Percentiles rank a stretch among this genome's conserved stretches.
These are phyloP conservation scores for Dimargaris cristalligena DNA, from an alignment of 192 early-diverging fungal species.

Conservation along the genomic window DNA sequence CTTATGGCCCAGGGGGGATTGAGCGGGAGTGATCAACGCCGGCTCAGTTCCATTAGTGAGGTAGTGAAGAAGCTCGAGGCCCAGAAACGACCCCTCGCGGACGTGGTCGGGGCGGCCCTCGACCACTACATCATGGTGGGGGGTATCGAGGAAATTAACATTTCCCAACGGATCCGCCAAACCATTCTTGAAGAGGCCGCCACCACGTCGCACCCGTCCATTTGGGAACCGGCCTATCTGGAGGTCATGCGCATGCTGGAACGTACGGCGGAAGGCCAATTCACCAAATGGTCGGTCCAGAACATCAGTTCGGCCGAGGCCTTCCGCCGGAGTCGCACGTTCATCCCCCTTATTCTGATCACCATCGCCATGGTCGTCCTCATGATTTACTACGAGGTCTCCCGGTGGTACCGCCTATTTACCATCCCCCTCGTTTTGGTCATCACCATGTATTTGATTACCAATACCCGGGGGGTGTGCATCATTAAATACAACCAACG, in stretches of 20 bases:
- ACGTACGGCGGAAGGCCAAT: background rate
- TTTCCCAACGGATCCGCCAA: background rate
- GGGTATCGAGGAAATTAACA: background rate
- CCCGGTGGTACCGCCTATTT: constrained; percentile 7
- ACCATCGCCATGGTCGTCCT: background rate
- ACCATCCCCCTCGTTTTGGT: background rate
- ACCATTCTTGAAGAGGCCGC: background rate
- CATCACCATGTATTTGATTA: background rate
- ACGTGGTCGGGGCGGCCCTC: background rate
- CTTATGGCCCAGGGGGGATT: background rate
- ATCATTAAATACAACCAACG: background rate
- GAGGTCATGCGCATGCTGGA: constrained; percentile 3
- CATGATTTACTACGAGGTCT: constrained; percentile 1
- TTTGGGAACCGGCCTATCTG: background rate
- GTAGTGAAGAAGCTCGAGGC: background rate
- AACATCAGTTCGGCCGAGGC: background rate
- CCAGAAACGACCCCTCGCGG: background rate
- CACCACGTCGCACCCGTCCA: background rate
- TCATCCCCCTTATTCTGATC: background rate
- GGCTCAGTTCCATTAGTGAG: background rate
- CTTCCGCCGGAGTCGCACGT: background rate
- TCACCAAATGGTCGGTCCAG: background rate
- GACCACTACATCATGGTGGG: background rate
- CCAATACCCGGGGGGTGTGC: constrained; percentile 11
- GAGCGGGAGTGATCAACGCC: background rate